Conservation (phyloP, 805 yeast species). For the Blastobotrys robertii region DNA sequence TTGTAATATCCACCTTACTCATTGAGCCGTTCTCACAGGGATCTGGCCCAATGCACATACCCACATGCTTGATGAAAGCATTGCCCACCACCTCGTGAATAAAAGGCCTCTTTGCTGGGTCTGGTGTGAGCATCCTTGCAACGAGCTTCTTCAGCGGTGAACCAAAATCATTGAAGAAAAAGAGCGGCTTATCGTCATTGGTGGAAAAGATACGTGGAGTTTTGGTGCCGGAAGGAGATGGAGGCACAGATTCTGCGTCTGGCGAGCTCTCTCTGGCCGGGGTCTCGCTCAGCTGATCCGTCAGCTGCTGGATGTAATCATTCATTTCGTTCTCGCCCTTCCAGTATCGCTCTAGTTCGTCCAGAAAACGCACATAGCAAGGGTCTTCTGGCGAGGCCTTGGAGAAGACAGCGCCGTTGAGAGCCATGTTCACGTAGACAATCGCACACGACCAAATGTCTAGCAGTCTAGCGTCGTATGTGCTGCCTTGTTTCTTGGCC, state of each 20-base stretch:
- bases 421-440: slow-evolving; percentile 76
- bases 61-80: slow-evolving; percentile 11
- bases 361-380: slow-evolving; percentile 13
- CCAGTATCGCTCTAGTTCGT: slow-evolving; percentile 12
- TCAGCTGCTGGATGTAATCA: neutral
- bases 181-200: slow-evolving; percentile 7
- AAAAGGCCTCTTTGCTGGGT: slow-evolving; percentile 11
- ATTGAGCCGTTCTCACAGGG: slow-evolving; percentile 5
- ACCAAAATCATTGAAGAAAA: slow-evolving; percentile 16
- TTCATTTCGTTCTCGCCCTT: slow-evolving; percentile 7
- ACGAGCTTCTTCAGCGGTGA: slow-evolving; percentile 14
- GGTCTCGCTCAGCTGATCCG: too few relatives aligned
- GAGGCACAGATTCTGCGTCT: neutral
- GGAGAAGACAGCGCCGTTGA: slow-evolving; percentile 24
- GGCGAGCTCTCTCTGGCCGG: neutral
- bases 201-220: neutral
- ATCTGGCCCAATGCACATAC: slow-evolving; percentile 14
- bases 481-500: slow-evolving; percentile 30
- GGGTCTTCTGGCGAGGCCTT: slow-evolving; percentile 21
- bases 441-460: slow-evolving; percentile 94
- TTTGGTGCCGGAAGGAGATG: neutral
- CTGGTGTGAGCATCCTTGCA: slow-evolving; percentile 16
- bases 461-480: slow-evolving; percentile 69
- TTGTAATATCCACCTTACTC: slow-evolving; percentile 6
- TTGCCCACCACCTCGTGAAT: slow-evolving; percentile 10